A percentile compares a stretch with the other conserved stretches of the same genome.
Evolutionary conservation across 495 filamentous ascomycete genomes (phyloP).

Genomic region (Clohesyomyces aquaticus): DNA sequence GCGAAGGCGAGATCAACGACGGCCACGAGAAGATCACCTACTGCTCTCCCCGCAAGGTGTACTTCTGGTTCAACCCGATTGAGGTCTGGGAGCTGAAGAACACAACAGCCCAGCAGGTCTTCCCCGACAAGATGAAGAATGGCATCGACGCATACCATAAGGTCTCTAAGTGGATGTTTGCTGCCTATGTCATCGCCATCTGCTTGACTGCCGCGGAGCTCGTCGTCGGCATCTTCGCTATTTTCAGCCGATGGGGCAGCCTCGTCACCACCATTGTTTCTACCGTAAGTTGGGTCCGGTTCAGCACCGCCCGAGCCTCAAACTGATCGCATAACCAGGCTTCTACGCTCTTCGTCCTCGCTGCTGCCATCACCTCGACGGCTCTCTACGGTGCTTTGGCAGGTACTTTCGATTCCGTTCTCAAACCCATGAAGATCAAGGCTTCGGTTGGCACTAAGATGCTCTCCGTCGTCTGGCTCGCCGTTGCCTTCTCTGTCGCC

Average conservation of each 20-base stretch:
- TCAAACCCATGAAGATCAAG: slow-evolving; percentile 68
- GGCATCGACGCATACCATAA: slow-evolving; percentile 70
- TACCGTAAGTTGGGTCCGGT: slow-evolving; percentile 54
- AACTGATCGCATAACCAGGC: slow-evolving; percentile 38
- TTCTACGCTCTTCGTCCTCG: slow-evolving; percentile 58
- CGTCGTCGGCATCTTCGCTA: slow-evolving; percentile 68
- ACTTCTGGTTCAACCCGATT: slow-evolving; percentile 79
- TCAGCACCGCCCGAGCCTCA: slow-evolving; percentile 31
- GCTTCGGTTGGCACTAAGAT: slow-evolving; percentile 67
- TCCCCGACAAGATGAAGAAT: slow-evolving; percentile 67
- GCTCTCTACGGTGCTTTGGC: slow-evolving; percentile 56
- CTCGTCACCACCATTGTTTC: slow-evolving; percentile 79
- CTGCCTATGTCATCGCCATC: slow-evolving; percentile 70
- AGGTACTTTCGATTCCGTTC: slow-evolving; percentile 62
- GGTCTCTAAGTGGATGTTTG: slow-evolving; percentile 80
- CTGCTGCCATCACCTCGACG: slow-evolving; percentile 50
- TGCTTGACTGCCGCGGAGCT: slow-evolving; percentile 70
- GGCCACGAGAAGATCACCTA: slow-evolving; percentile 55
- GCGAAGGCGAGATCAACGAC: slow-evolving; percentile 60
- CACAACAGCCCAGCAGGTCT: slow-evolving; percentile 52
- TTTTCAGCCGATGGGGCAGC: slow-evolving; percentile 70
- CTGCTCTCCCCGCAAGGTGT: slow-evolving; percentile 62
- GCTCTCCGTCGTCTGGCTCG: slow-evolving; percentile 74
- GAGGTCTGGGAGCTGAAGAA: slow-evolving; percentile 65
- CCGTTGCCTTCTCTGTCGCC: slow-evolving; percentile 71